These are phyloP conservation scores for Marasmius tenuissimus DNA, from an alignment of 1,284 basidiomycete genomes.

Conservation along the genomic window DNA sequence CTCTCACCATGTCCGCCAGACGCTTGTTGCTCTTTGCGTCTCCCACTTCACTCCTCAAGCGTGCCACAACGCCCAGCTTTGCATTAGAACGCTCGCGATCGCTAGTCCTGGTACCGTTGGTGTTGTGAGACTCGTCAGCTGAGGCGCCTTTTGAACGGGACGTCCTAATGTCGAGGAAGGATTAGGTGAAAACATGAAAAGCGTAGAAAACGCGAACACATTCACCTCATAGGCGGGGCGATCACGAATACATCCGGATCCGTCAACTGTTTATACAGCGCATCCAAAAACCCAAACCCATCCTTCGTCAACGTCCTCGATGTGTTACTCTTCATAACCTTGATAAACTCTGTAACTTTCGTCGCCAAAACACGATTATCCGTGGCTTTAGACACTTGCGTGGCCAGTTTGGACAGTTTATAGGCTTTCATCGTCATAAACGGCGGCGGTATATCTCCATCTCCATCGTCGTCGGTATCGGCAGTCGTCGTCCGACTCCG, in stretches of 20 bases:
- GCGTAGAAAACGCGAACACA: constrained; percentile 3
- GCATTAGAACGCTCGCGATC: constrained; percentile 35
- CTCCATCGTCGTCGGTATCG: constrained; percentile 12
- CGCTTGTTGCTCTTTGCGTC: constrained; percentile 49
- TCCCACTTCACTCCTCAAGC: constrained; percentile 52
- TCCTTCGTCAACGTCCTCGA: constrained; percentile 70
- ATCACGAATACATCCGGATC: constrained; percentile 58
- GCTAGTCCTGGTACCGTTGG: too few relatives aligned
- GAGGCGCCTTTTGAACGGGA: constrained; percentile 30
- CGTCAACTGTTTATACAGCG: constrained; percentile 64
- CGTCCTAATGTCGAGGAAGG: background rate
- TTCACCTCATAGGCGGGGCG: constrained; percentile 44
- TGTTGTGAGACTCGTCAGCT: constrained; percentile 27
- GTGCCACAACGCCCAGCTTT: constrained; percentile 58
- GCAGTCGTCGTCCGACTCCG: constrained; percentile 20
- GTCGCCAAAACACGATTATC: constrained; percentile 54
- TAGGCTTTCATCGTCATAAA: constrained; percentile 50
- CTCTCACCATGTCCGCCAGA: constrained; percentile 61
- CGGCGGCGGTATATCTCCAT: constrained; percentile 26
- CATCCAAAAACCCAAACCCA: constrained; percentile 66
- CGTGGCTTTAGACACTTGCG: constrained; percentile 41
- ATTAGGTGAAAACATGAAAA: background rate
- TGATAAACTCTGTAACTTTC: constrained; percentile 57
- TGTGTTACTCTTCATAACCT: constrained; percentile 58
- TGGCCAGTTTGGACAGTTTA: constrained; percentile 47